Conservation (phyloP, 139 green algal species). For the Limnomonas spitsbergensis region DNA sequence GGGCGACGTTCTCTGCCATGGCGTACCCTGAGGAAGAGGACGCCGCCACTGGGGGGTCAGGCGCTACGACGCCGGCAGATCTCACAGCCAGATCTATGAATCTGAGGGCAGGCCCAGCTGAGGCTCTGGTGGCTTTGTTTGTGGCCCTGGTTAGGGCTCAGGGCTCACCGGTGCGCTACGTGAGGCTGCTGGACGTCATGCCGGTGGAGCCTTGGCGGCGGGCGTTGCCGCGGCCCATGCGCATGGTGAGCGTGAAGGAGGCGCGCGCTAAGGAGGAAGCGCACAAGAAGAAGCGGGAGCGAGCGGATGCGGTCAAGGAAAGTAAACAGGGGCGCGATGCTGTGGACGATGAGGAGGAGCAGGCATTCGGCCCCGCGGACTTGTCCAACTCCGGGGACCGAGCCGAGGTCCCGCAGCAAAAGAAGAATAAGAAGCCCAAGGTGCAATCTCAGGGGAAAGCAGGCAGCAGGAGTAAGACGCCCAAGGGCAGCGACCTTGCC, state of each 20-base stretch:
- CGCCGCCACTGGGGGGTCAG: neutral
- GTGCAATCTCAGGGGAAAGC: no score
- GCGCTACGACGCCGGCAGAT: neutral
- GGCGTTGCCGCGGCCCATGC: neutral
- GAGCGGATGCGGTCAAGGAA: no score
- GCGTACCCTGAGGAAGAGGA: constrained; percentile 1
- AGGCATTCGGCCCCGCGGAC: no score
- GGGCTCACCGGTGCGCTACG: constrained; percentile 50
- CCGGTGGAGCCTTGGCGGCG: constrained; percentile 13
- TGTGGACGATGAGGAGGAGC: no score
- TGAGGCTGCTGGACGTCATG: constrained; percentile 40
- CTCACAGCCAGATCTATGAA: neutral
- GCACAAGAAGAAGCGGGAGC: neutral
- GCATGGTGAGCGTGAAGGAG: neutral
- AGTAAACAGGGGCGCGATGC: no score
- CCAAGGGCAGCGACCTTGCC: no score
- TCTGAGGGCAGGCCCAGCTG: constrained; percentile 18
- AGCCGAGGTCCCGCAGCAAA: no score
- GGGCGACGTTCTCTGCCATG: neutral
- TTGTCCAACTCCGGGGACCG: no score
- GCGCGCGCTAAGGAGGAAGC: neutral
- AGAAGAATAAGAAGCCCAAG: no score
- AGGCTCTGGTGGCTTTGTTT: constrained; percentile 68
- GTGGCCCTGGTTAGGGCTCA: constrained; percentile 65
- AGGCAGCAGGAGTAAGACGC: no score